Evolutionary conservation across 805 yeast genomes (phyloP), one percentile per base, ranked within the genome.

Genomic region (Candida taoyuanica): DNA sequence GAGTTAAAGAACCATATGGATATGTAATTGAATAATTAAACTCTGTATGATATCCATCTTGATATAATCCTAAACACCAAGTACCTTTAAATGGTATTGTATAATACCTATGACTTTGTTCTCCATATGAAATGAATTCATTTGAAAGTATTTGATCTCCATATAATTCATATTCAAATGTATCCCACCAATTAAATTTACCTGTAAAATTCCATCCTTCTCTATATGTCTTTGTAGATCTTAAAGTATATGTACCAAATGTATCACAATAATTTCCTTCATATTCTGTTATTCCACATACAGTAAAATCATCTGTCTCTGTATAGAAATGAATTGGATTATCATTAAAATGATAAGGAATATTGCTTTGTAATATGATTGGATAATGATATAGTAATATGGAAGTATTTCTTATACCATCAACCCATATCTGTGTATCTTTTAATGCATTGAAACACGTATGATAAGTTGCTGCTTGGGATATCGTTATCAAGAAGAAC

Each of bases 131-230:
- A 2, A 43, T 27, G 19, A 43, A 43, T 36, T 43, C 47, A 21
- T 43, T 43, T 15, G 36, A 31, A 2, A 31, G 25, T 2, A 43
- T 36, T 26, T 37, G 18, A 8, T n/a, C n/a, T 5, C 29, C 38
- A 19, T 34, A 43, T 23, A 26, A 31, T 8, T 39, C 37, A 9
- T 17, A 16, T 16, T 42, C 46, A 14, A 43, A 43, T 4, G 25
- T 37, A 17, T 43, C 47, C 41, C 42, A 31, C 47, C 47, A 43
- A 12, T 36, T 19, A 28, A 39, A 37, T 9, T 17, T n/a, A 2
- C 30, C 38, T 3, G 29, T 16, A 20, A 12, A 3, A 8, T 18
- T 20, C 7, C 17, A 18, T 7, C 26, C 30, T 5, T 29, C 24
- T 7, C 21, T 17, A 18, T 28, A 24, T 9, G 25, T 33, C 31